phyloP scores from a whole-genome alignment of 2,329 filamentous ascomycete genomes.

The Trichoderma arundinaceum region DNA sequence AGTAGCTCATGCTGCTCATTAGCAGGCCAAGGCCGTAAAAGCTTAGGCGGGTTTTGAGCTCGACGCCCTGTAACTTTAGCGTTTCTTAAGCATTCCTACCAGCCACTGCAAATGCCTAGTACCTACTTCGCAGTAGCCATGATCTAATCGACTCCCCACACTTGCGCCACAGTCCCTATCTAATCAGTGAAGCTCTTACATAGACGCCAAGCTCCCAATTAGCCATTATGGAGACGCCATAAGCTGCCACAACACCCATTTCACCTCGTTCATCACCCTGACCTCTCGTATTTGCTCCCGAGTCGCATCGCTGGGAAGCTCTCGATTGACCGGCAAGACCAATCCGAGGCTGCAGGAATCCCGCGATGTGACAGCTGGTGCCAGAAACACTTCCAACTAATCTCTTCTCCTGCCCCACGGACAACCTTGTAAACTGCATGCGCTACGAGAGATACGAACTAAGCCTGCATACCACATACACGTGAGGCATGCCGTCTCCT shows the following conservation, averaged over 20 bases:
- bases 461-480: background rate
- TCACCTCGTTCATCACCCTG: background rate
- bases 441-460: too few relatives aligned
- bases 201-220: background rate
- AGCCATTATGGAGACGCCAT: background rate
- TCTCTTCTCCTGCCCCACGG: background rate
- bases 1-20: background rate
- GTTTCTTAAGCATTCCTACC: background rate
- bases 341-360: background rate
- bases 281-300: background rate
- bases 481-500: conserved; percentile 15
- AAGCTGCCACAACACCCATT: conserved; percentile 27
- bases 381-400: background rate
- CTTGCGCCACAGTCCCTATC: conserved; percentile 14
- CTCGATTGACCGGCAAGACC: background rate
- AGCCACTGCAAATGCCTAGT: background rate
- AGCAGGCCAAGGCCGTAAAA: background rate
- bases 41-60: background rate
- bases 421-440: too few relatives aligned
- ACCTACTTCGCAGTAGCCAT: background rate
- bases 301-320: background rate
- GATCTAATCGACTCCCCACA: background rate
- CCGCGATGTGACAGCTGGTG: conserved; percentile 17
- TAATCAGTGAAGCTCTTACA: background rate
- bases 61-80: background rate